Conservation (phyloP, 805 yeast genomes). For the Pichia paraexigua region DNA sequence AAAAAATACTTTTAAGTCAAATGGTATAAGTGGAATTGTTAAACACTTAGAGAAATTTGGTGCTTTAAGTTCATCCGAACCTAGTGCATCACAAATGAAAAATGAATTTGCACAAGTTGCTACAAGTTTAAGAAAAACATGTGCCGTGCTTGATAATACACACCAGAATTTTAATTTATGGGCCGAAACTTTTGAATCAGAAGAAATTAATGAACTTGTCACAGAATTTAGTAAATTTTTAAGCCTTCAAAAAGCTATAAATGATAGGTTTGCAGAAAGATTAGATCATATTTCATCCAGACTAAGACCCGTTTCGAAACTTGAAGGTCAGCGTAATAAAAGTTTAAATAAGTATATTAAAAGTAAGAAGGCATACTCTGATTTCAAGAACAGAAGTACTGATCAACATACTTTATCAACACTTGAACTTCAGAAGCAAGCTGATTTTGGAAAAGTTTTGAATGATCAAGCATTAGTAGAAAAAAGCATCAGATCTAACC, state of each 20-base stretch:
- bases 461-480: not conserved
- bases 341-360: not conserved
- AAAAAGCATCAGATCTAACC: not conserved
- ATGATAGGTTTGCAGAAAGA: not conserved
- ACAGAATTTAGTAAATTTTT: conserved; percentile 5
- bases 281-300: not conserved
- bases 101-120: not conserved
- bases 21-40: not conserved
- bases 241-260: not conserved
- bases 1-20: not conserved
- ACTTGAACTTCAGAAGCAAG: not conserved
- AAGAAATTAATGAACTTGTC: conserved; percentile 1
- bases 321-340: not conserved
- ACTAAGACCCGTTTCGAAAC: not conserved
- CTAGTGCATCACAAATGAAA: conserved; percentile 1
- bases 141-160: not conserved
- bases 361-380: not conserved
- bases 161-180: conserved; percentile 2
- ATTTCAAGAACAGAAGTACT: conserved; percentile 1
- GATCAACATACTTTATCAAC: not conserved
- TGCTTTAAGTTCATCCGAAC: conserved; percentile 7
- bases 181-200: conserved; percentile 5
- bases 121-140: not conserved
- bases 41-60: conserved; percentile 11
- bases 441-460: not conserved